Conservation (phyloP, 2,329 filamentous ascomycete genomes). For the Cercospora zeae-maydis region DNA sequence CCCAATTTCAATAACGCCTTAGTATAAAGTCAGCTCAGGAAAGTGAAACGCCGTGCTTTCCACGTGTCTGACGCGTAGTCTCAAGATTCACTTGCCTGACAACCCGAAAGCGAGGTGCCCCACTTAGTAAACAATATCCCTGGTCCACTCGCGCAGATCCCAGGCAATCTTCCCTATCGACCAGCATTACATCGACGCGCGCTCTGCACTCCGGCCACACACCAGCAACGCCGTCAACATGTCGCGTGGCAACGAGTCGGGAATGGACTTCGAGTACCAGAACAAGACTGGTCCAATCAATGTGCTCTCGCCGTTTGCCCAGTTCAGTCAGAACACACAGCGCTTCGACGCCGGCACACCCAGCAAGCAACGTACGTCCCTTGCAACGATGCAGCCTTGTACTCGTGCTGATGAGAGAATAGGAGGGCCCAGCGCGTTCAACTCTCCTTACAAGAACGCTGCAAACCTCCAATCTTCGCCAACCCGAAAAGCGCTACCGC, state of each 20-base stretch:
- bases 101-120: constrained; percentile 2
- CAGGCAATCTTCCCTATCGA: not conserved
- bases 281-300: constrained; percentile 48
- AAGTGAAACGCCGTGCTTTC: not conserved
- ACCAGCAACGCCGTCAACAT: constrained; percentile 20
- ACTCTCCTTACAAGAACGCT: constrained; percentile 51
- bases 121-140: constrained; percentile 1
- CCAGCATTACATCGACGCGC: constrained; percentile 7
- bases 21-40: not conserved
- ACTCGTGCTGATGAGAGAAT: not conserved
- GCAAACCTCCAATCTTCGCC: constrained; percentile 41
- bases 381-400: not conserved
- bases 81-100: constrained; percentile 3
- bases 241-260: constrained; percentile 42
- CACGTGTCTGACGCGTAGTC: not conserved
- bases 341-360: constrained; percentile 21
- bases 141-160: constrained; percentile 2
- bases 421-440: constrained; percentile 37
- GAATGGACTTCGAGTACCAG: constrained; percentile 55
- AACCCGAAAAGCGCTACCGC: constrained; percentile 40
- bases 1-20: not conserved
- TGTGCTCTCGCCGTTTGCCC: constrained; percentile 46
- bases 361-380: constrained; percentile 22
- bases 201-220: not conserved
- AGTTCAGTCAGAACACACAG: constrained; percentile 38